Percentiles rank a stretch among this genome's conserved stretches.
Conservation (phyloP, 805 yeast species). For the Barnettozyma wickerhamii region DNA sequence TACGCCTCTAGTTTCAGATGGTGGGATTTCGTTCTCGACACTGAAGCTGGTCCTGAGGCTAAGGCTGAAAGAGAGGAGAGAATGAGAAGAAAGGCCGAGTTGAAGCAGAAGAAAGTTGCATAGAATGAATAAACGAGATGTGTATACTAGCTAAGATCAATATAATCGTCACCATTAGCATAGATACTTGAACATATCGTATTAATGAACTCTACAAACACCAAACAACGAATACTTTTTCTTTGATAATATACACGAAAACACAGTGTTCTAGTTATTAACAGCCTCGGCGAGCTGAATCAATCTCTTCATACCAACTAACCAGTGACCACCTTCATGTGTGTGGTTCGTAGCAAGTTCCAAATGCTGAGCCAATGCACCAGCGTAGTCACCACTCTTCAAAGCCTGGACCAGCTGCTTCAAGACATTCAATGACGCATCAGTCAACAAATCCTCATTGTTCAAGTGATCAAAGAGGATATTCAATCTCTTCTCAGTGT, state of each 20-base stretch:
- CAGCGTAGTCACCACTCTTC: conserved; percentile 46
- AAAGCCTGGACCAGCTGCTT: conserved; percentile 47
- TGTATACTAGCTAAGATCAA: neutral
- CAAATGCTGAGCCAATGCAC: conserved; percentile 52
- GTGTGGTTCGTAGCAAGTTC: conserved; percentile 61
- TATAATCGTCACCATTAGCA: too few relatives aligned
- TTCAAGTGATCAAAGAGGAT: conserved; percentile 75
- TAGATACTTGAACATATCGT: too few relatives aligned
- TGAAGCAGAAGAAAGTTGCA: conserved; percentile 12
- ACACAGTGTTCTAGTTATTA: neutral
- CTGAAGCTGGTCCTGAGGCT: conserved; percentile 88
- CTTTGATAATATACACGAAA: neutral
- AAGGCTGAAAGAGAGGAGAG: conserved; percentile 67
- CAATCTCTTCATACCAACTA: conserved; percentile 84
- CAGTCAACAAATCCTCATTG: conserved; percentile 60
- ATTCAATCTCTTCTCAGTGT: conserved; percentile 77
- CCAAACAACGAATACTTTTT: neutral
- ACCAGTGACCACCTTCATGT: conserved; percentile 86
- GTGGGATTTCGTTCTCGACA: conserved; percentile 86
- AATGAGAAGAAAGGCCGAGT: conserved; percentile 35
- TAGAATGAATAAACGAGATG: neutral
- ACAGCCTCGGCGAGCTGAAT: conserved; percentile 60
- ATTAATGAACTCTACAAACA: neutral
- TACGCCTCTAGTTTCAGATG: conserved; percentile 93
- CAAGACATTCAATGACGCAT: conserved; percentile 51